Evolutionary conservation across 768 basidiomycete species (phyloP).

Genomic region (Tricholoma saponaceum): DNA sequence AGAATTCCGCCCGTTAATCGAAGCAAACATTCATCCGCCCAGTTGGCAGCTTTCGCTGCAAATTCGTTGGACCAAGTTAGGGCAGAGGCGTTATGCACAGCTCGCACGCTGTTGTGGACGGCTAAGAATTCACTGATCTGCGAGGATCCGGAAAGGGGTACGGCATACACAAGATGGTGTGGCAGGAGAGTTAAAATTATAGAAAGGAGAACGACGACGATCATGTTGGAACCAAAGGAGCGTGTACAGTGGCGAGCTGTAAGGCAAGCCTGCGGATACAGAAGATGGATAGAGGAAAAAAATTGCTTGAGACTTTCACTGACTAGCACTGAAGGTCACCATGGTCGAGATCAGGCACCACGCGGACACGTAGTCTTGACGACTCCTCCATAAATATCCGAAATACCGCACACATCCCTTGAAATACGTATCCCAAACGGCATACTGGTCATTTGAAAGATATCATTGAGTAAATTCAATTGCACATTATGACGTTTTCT

Average conservation of each 20-base stretch:
- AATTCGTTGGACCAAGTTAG: conserved; percentile 47
- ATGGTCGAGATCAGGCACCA: background rate
- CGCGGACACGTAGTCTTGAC: background rate
- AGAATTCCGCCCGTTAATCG: conserved; percentile 43
- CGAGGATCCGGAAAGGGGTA: conserved; percentile 8
- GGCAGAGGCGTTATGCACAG: conserved; percentile 33
- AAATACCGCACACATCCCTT: too few relatives aligned
- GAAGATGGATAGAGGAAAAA: background rate
- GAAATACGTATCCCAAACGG: too few relatives aligned
- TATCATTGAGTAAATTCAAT: too few relatives aligned
- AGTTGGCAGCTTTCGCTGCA: conserved; percentile 42
- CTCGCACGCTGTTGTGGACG: conserved; percentile 47
- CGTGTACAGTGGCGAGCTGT: background rate
- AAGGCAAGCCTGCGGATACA: background rate
- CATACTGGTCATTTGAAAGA: too few relatives aligned
- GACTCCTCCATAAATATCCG: background rate
- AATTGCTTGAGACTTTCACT: too few relatives aligned
- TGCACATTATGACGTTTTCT: too few relatives aligned
- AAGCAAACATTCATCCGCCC: conserved; percentile 49
- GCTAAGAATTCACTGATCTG: conserved; percentile 33
- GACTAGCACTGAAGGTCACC: too few relatives aligned
- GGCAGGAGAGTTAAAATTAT: background rate
- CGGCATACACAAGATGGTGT: background rate
- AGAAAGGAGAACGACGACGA: background rate
- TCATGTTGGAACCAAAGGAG: background rate